Evolutionary conservation across 2,329 filamentous ascomycete species (phyloP).

Genomic region (Bipolaris gigantea): DNA sequence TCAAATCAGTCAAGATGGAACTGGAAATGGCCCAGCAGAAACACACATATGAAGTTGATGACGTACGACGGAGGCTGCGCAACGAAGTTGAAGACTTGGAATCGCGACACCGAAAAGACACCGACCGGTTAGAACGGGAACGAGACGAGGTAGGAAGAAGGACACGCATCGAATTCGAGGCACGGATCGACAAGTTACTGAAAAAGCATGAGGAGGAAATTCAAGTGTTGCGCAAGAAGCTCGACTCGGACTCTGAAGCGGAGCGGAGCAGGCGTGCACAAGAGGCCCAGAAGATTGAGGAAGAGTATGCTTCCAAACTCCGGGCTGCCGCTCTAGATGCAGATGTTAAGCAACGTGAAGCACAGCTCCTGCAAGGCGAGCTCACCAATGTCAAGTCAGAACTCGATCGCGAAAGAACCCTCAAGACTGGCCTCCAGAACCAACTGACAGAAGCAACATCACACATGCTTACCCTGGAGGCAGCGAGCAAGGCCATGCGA

Average conservation of each 20-base stretch:
- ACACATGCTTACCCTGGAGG: constrained; percentile 64
- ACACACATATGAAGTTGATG: constrained; percentile 56
- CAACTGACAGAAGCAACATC: constrained; percentile 51
- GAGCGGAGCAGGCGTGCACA: constrained; percentile 60
- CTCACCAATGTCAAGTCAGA: constrained; percentile 52
- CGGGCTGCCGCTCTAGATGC: constrained; percentile 62
- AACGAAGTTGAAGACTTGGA: constrained; percentile 60
- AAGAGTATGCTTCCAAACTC: constrained; percentile 56
- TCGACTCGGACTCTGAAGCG: constrained; percentile 68
- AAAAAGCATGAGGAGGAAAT: constrained; percentile 70
- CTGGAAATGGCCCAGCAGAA: constrained; percentile 57
- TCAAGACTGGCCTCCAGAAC: constrained; percentile 61
- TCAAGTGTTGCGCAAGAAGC: constrained; percentile 63
- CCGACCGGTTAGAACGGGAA: constrained; percentile 59
- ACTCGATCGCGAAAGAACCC: constrained; percentile 60
- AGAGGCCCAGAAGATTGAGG: constrained; percentile 68
- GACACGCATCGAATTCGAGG: constrained; percentile 48
- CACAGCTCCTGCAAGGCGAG: constrained; percentile 53
- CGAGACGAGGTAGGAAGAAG: constrained; percentile 51
- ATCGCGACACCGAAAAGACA: constrained; percentile 58
- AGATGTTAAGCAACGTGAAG: constrained; percentile 59
- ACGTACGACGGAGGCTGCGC: constrained; percentile 56
- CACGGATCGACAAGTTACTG: constrained; percentile 61
- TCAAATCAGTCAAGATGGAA: constrained; percentile 52
- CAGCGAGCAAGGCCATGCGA: constrained; percentile 72